Conservation (phyloP, 2,329 filamentous ascomycete species). For the Epicoccum nigrum region DNA sequence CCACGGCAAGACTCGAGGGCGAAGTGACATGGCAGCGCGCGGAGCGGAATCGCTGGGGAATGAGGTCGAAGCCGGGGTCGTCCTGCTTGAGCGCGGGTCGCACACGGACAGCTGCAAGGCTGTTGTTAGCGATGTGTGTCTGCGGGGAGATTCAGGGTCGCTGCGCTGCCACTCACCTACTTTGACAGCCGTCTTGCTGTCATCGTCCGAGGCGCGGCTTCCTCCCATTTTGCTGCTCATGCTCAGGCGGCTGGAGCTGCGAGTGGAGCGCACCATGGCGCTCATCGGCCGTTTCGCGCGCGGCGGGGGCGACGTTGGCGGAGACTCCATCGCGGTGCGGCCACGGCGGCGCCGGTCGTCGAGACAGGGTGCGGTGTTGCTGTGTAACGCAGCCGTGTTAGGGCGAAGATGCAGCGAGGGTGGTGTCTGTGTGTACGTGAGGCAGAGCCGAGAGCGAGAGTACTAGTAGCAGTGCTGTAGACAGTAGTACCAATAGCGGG, state of each 20-base stretch:
- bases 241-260: slow-evolving; percentile 86
- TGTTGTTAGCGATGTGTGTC: slow-evolving; percentile 28
- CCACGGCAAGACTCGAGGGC: slow-evolving; percentile 82
- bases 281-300: slow-evolving; percentile 73
- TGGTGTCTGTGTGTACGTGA: background rate
- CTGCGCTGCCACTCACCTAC: slow-evolving; percentile 72
- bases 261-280: slow-evolving; percentile 75
- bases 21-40: slow-evolving; percentile 91
- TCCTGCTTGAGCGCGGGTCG: slow-evolving; percentile 81
- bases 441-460: background rate
- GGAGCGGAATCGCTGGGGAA: slow-evolving; percentile 92
- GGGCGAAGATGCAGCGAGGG: slow-evolving; percentile 10
- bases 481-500: slow-evolving; percentile 2
- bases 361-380: slow-evolving; percentile 20
- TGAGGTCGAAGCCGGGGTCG: slow-evolving; percentile 92
- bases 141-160: slow-evolving; percentile 11
- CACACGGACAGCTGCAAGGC: slow-evolving; percentile 78
- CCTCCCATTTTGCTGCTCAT: slow-evolving; percentile 77
- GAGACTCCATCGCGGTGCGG: slow-evolving; percentile 45
- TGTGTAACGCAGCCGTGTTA: slow-evolving; percentile 14
- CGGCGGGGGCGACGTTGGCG: slow-evolving; percentile 46
- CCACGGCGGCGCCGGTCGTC: slow-evolving; percentile 31
- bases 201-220: slow-evolving; percentile 87
- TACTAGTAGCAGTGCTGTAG: too few species aligned
- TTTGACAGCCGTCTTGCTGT: slow-evolving; percentile 90